Conservation (phyloP, 352 stramenopile species). For the Phytophthora hibernalis region DNA sequence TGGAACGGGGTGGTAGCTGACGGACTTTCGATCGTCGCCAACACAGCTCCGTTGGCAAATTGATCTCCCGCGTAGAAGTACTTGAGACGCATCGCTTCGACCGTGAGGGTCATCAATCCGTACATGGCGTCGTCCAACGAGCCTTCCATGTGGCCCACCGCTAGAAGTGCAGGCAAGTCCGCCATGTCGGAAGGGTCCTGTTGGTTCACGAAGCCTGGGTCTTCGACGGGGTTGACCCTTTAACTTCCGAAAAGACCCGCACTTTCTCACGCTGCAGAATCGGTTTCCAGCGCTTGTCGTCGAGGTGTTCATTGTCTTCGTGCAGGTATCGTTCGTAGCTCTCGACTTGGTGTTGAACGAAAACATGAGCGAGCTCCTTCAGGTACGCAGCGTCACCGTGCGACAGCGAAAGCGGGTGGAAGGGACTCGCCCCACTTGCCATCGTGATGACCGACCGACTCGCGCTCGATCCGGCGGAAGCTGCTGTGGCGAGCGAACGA, state of each 20-base stretch:
- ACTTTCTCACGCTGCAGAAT: conserved; percentile 37
- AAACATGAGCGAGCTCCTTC: conserved; percentile 35
- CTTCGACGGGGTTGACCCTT: conserved; percentile 1
- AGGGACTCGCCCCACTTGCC: conserved; percentile 35
- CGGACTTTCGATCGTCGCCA: conserved; percentile 45
- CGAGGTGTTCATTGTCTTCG: conserved; percentile 33
- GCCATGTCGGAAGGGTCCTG: conserved; percentile 21
- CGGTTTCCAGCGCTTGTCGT: conserved; percentile 40
- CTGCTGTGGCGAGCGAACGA: conserved; percentile 6
- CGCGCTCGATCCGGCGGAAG: conserved; percentile 13
- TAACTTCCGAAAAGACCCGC: conserved; percentile 35
- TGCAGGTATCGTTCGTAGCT: conserved; percentile 42
- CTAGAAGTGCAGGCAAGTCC: conserved; percentile 29
- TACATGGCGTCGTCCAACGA: conserved; percentile 52
- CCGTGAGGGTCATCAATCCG: conserved; percentile 43
- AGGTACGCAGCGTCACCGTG: conserved; percentile 32
- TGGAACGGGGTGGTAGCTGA: conserved; percentile 49
- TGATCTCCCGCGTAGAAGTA: conserved; percentile 46
- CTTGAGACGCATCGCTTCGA: conserved; percentile 51
- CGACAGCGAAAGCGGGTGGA: conserved; percentile 34
- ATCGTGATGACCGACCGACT: conserved; percentile 11
- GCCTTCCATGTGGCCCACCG: conserved; percentile 37
- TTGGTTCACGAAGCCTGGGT: conserved; percentile 16
- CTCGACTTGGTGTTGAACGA: conserved; percentile 37
- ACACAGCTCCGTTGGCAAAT: conserved; percentile 45